Percentiles rank a stretch among this genome's conserved stretches.
These are phyloP conservation scores for Metschnikowia chrysomelidarum DNA, from an alignment of 805 yeast species.

Conservation along the genomic window DNA sequence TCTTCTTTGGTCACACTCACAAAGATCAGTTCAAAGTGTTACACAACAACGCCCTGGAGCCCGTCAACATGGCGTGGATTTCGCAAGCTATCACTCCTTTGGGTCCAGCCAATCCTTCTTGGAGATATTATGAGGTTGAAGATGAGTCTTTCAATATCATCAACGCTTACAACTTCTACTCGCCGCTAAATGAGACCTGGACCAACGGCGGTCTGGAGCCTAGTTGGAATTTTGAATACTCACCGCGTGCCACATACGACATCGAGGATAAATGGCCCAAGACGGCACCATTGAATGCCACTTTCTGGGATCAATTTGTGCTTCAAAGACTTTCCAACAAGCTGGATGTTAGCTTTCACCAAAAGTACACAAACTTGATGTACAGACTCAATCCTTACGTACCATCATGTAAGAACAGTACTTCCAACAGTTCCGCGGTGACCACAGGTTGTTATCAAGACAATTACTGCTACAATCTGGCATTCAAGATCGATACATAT, in stretches of 20 bases:
- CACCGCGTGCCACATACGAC: slow-evolving; percentile 59
- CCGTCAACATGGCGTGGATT: slow-evolving; percentile 60
- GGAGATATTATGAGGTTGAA: slow-evolving; percentile 73
- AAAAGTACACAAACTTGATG: slow-evolving; percentile 47
- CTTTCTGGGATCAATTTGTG: slow-evolving; percentile 60
- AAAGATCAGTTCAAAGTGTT: slow-evolving; percentile 62
- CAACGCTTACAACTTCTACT: slow-evolving; percentile 58
- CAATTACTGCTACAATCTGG: slow-evolving; percentile 19
- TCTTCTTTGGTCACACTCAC: slow-evolving; percentile 73
- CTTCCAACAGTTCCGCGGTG: slow-evolving; percentile 12
- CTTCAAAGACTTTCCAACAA: slow-evolving; percentile 41
- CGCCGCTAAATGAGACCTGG: slow-evolving; percentile 59
- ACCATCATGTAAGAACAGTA: slow-evolving; percentile 31
- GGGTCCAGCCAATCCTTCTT: slow-evolving; percentile 60
- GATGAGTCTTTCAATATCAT: slow-evolving; percentile 55
- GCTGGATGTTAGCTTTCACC: slow-evolving; percentile 44
- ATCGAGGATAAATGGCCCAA: slow-evolving; percentile 55
- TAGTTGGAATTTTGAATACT: slow-evolving; percentile 60
- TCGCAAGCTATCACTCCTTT: slow-evolving; percentile 66
- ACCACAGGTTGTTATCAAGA: slow-evolving; percentile 13
- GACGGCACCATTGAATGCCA: slow-evolving; percentile 59
- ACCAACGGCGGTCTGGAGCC: slow-evolving; percentile 55
- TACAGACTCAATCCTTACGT: slow-evolving; percentile 56
- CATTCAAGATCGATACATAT: slow-evolving; percentile 18
- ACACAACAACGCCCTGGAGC: slow-evolving; percentile 41